Conservation (phyloP, 176 grass and related monocot genomes). For the Dactylis glomerata region DNA sequence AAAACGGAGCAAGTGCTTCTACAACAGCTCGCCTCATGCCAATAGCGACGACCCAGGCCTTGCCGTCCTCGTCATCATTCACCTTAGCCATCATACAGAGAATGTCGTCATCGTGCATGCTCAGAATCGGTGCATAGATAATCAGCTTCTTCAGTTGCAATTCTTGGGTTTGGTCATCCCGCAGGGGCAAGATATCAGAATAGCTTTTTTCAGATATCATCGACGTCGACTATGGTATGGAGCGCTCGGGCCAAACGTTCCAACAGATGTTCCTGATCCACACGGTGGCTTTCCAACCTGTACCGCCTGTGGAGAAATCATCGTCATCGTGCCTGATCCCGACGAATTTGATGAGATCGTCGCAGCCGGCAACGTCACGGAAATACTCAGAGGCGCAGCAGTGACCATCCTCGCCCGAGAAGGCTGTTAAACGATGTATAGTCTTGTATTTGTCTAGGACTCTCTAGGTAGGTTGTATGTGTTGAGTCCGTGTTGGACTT, state of each 20-base stretch:
- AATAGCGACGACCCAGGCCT: neutral
- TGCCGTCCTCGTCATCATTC: neutral
- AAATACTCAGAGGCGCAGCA: neutral
- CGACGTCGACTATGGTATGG: neutral
- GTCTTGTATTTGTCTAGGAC: no score
- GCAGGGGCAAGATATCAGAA: neutral
- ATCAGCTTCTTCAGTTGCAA: neutral
- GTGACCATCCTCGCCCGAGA: neutral
- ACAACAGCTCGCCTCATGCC: neutral
- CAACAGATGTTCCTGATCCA: neutral
- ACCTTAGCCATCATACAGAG: neutral
- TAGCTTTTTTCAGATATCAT: neutral
- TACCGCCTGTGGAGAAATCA: neutral
- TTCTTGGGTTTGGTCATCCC: neutral
- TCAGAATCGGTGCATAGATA: neutral
- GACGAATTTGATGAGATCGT: neutral
- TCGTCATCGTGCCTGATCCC: neutral
- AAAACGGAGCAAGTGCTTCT: neutral
- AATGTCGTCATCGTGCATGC: neutral
- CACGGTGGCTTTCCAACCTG: neutral
- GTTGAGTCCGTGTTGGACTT: no score
- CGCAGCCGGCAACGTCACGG: neutral
- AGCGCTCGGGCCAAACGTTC: neutral
- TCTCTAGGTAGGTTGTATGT: no score
- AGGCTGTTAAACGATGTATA: no score